These are phyloP conservation scores for Epipyxis sp. DNA, from an alignment of 108 stramenopile species.

Conservation along the genomic window DNA sequence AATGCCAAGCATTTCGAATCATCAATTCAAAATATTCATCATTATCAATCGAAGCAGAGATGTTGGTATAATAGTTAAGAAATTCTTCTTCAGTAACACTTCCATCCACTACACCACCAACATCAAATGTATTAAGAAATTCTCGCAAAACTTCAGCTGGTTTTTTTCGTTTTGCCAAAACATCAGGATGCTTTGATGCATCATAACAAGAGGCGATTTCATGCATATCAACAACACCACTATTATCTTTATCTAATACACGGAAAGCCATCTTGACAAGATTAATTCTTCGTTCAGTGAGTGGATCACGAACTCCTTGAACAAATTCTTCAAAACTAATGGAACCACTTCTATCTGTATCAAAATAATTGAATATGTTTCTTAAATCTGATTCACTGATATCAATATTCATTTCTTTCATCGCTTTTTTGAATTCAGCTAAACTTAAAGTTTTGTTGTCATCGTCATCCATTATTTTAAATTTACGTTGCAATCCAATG, in stretches of 20 bases:
- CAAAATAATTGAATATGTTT: constrained; percentile 21
- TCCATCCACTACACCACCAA: constrained; percentile 47
- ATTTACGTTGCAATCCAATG: constrained; percentile 36
- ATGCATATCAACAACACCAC: constrained; percentile 11
- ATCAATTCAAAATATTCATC: constrained; percentile 58
- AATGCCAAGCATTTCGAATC: constrained; percentile 54
- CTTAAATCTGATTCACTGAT: constrained; percentile 6
- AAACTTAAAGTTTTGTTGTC: constrained; percentile 2
- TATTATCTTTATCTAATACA: constrained; percentile 25
- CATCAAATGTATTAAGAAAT: constrained; percentile 52
- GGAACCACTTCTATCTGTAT: constrained; percentile 4
- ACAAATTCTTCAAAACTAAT: constrained; percentile 30
- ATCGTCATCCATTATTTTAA: constrained; percentile 34
- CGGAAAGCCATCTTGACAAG: constrained; percentile 6
- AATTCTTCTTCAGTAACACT: constrained; percentile 49
- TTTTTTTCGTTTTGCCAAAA: constrained; percentile 37
- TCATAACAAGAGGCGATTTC: constrained; percentile 17
- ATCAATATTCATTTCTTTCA: constrained; percentile 32
- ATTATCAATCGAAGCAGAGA: constrained; percentile 43
- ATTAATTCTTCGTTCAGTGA: background rate
- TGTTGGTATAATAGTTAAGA: constrained; percentile 48
- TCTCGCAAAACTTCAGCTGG: constrained; percentile 36
- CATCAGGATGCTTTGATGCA: constrained; percentile 35
- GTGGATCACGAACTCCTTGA: constrained; percentile 28
- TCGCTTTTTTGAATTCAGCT: constrained; percentile 30